These are phyloP conservation scores for Trapa bicornis DNA, from an alignment of 345 rosid species.

Conservation along the genomic window DNA sequence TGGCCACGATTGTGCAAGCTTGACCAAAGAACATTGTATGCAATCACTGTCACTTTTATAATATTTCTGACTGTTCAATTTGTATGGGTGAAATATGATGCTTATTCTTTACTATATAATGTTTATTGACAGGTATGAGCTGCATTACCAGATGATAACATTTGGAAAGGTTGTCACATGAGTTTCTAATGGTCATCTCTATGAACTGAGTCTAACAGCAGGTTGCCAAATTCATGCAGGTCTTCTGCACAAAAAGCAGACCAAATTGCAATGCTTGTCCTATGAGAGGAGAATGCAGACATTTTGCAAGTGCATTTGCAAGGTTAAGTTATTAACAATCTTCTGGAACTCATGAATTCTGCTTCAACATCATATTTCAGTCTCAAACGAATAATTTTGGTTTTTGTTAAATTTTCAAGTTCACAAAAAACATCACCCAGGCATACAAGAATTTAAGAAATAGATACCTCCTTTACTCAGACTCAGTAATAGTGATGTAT, in stretches of 20 bases:
- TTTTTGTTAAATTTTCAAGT: background rate
- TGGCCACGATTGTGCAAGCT: slow-evolving; percentile 98
- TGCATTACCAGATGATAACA: slow-evolving; percentile 96
- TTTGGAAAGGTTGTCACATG: slow-evolving; percentile 69
- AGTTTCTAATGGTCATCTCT: background rate
- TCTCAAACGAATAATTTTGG: background rate
- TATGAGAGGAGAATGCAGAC: slow-evolving; percentile 97
- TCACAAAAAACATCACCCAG: background rate
- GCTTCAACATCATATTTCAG: background rate
- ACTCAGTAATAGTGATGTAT: background rate
- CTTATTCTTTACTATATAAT: slow-evolving; percentile 17
- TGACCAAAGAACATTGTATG: slow-evolving; percentile 81
- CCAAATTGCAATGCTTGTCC: slow-evolving; percentile 99
- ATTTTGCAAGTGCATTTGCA: slow-evolving; percentile 98
- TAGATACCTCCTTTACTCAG: background rate
- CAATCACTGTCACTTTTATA: slow-evolving; percentile 6
- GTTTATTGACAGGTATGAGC: slow-evolving; percentile 62
- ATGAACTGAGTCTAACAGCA: background rate
- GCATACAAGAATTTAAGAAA: background rate
- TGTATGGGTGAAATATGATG: background rate
- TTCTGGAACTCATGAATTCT: background rate
- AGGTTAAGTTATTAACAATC: slow-evolving; percentile 35
- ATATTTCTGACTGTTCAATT: background rate
- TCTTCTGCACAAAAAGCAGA: slow-evolving; percentile 84
- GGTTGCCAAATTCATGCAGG: slow-evolving; percentile 38